A percentile compares a stretch with the other conserved stretches of the same genome.
These are phyloP conservation scores for Cyclostephanos tholiformis DNA, from an alignment of 108 stramenopile genomes.

Conservation along the genomic window DNA sequence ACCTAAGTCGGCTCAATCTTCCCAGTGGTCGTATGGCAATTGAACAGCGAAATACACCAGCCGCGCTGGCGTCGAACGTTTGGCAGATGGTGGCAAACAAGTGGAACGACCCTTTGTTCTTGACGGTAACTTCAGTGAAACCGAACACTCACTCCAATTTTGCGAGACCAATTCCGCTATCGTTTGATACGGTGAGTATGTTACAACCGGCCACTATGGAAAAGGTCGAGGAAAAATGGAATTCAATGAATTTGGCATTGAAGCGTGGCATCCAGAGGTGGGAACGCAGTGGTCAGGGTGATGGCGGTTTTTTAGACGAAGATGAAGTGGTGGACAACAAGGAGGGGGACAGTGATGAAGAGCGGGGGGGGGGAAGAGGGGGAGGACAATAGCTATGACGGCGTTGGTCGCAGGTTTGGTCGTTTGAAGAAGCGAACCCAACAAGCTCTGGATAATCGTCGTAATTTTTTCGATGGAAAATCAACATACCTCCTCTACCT, in stretches of 20 bases:
- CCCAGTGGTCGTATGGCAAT: neutral
- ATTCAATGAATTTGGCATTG: neutral
- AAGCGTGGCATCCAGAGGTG: neutral
- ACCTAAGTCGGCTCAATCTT: neutral
- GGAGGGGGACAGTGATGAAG: neutral
- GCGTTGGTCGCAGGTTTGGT: neutral
- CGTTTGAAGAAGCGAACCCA: neutral
- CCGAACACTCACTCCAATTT: neutral
- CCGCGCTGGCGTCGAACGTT: neutral
- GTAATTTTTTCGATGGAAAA: conserved; percentile 1
- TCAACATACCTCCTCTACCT: conserved; percentile 1
- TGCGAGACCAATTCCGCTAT: neutral
- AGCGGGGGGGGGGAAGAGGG: neutral
- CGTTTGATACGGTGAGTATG: neutral
- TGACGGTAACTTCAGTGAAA: neutral
- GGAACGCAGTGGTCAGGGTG: conserved; percentile 7
- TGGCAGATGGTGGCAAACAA: neutral
- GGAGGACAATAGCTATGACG: neutral
- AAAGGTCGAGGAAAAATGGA: conserved; percentile 3
- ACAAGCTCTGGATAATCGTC: neutral
- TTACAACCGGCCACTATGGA: neutral
- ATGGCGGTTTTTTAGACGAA: neutral
- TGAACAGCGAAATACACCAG: neutral
- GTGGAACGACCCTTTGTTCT: neutral
- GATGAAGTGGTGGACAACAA: conserved; percentile 1